phyloP scores from a whole-genome alignment of 1,139 yeast species.

The Nakaseomyces bracarensis region DNA sequence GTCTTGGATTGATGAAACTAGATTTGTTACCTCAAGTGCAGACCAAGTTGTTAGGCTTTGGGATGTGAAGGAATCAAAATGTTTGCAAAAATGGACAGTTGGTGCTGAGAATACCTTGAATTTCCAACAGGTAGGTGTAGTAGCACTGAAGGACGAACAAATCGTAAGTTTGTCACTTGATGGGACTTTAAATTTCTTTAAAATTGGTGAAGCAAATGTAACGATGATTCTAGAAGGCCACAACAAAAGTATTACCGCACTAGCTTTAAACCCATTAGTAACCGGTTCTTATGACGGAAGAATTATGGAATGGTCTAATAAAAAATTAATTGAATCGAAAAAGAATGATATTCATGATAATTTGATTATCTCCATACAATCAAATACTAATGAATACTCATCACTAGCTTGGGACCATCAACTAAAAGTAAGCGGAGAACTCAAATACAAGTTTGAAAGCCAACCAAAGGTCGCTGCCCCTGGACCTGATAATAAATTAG shows the following conservation, averaged over 20 bases:
- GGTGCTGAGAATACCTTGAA: constrained; percentile 36
- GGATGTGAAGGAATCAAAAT: constrained; percentile 39
- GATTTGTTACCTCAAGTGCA: constrained; percentile 75
- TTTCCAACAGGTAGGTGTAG: constrained; percentile 77
- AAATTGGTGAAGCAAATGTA: constrained; percentile 33
- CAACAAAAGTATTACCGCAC: constrained; percentile 67
- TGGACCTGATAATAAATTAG: constrained; percentile 28
- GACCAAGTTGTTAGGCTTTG: constrained; percentile 68
- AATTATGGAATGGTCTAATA: constrained; percentile 49
- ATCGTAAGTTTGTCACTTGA: constrained; percentile 61
- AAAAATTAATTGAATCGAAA: constrained; percentile 33
- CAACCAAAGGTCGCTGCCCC: constrained; percentile 58
- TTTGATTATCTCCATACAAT: constrained; percentile 41
- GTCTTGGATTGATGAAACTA: constrained; percentile 56
- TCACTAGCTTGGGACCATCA: constrained; percentile 88
- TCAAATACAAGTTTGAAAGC: constrained; percentile 35
- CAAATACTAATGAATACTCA: constrained; percentile 31
- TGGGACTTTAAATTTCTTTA: constrained; percentile 52
- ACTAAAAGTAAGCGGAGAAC: constrained; percentile 38
- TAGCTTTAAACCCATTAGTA: constrained; percentile 34
- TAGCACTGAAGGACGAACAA: constrained; percentile 47
- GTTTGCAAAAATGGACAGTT: constrained; percentile 40
- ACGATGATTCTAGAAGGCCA: constrained; percentile 58
- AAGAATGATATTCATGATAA: constrained; percentile 45
- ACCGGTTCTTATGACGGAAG: constrained; percentile 87